Evolutionary conservation across 179 eudicot genomes (phyloP).

Genomic region (Gypsophila paniculata): DNA sequence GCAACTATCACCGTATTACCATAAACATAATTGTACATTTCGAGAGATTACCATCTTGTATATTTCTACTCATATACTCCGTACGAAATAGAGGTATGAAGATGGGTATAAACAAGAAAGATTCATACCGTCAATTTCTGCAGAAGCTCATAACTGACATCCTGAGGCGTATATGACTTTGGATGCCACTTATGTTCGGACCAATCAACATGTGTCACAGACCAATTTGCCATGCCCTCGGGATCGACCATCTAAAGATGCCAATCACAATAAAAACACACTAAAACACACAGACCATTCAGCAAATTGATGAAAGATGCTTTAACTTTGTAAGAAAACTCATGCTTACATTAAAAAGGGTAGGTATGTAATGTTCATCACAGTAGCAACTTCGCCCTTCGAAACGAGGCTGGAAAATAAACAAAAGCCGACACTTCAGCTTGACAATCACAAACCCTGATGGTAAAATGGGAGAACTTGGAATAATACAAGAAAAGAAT

Average conservation of each 20-base stretch:
- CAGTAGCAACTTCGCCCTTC: slow-evolving; percentile 86
- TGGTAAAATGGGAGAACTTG: neutral
- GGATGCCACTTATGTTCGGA: slow-evolving; percentile 99
- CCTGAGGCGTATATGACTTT: slow-evolving; percentile 62
- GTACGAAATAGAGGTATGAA: neutral
- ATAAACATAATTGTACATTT: too few relatives aligned
- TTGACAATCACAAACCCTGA: neutral
- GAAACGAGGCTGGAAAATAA: slow-evolving; percentile 68
- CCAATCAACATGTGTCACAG: slow-evolving; percentile 98
- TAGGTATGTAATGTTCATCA: slow-evolving; percentile 90
- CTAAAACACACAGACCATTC: neutral
- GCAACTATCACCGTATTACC: too few relatives aligned
- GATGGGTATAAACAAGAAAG: slow-evolving; percentile 14
- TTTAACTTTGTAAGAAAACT: neutral
- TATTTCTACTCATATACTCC: neutral
- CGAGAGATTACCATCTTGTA: neutral
- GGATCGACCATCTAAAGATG: slow-evolving; percentile 79
- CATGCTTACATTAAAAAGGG: slow-evolving; percentile 65
- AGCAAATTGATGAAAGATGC: neutral
- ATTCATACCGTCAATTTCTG: slow-evolving; percentile 64
- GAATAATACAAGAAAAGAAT: neutral
- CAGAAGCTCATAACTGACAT: slow-evolving; percentile 59
- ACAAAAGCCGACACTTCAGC: neutral
- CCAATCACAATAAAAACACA: neutral
- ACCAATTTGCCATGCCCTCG: slow-evolving; percentile 84